These are phyloP conservation scores for Chaetomium strumarium DNA, from an alignment of 2,329 filamentous ascomycete species.

Conservation along the genomic window DNA sequence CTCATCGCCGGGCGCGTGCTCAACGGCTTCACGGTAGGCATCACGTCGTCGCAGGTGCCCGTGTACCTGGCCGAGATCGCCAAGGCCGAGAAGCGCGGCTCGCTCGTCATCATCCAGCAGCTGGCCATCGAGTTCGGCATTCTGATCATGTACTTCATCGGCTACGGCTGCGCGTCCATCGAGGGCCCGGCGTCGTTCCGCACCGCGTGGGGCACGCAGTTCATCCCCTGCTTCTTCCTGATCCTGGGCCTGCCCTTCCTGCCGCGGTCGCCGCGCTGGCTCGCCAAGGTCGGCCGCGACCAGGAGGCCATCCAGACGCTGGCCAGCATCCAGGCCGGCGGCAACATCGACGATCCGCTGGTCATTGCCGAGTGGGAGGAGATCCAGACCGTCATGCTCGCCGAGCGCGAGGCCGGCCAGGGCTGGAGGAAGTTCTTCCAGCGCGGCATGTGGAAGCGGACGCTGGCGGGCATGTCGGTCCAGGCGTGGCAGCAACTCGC, in stretches of 20 bases:
- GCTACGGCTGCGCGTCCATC: slow-evolving; percentile 59
- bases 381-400: slow-evolving; percentile 37
- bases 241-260: slow-evolving; percentile 55
- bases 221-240: slow-evolving; percentile 53
- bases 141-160: slow-evolving; percentile 63
- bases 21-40: slow-evolving; percentile 60
- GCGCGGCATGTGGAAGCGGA: slow-evolving; percentile 54
- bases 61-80: slow-evolving; percentile 65
- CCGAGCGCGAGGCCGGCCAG: slow-evolving; percentile 31
- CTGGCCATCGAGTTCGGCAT: slow-evolving; percentile 70
- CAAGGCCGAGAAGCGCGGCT: slow-evolving; percentile 50
- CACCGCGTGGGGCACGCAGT: slow-evolving; percentile 60
- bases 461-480: slow-evolving; percentile 48
- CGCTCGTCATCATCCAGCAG: slow-evolving; percentile 66
- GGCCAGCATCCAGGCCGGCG: slow-evolving; percentile 51
- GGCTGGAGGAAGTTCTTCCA: slow-evolving; percentile 35
- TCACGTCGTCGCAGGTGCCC: slow-evolving; percentile 61
- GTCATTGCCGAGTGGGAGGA: slow-evolving; percentile 54
- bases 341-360: slow-evolving; percentile 46
- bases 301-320: slow-evolving; percentile 48
- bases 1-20: slow-evolving; percentile 52
- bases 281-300: slow-evolving; percentile 56
- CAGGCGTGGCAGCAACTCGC: slow-evolving; percentile 53
- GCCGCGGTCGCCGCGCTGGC: slow-evolving; percentile 58
- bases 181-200: slow-evolving; percentile 53